Conservation (phyloP, 257 asterid species). For the Scutellaria baicalensis region DNA sequence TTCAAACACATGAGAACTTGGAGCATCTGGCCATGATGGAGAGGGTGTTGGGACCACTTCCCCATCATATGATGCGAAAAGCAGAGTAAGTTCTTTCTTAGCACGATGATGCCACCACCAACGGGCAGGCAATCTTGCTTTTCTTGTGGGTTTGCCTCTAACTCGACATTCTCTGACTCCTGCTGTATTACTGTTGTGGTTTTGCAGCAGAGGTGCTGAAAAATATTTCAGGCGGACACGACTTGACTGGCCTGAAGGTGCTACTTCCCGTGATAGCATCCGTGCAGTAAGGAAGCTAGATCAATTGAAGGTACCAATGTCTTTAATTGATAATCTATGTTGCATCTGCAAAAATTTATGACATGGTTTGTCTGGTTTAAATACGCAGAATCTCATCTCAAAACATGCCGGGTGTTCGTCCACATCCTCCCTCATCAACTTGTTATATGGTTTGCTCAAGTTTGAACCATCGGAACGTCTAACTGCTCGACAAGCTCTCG, state of each 20-base stretch:
- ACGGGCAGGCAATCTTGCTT: too few relatives aligned
- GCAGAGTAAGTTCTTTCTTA: constrained; percentile 26
- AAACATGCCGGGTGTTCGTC: constrained; percentile 32
- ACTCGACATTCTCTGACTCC: neutral
- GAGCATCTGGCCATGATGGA: constrained; percentile 70
- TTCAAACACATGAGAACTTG: constrained; percentile 51
- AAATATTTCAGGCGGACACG: constrained; percentile 36
- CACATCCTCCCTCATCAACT: constrained; percentile 34
- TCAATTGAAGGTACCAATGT: constrained; percentile 25
- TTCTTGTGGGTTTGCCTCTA: neutral
- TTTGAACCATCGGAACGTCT: constrained; percentile 63
- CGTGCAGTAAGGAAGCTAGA: constrained; percentile 46
- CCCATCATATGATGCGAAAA: constrained; percentile 45
- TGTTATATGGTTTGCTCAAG: constrained; percentile 54
- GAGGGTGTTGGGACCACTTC: constrained; percentile 46
- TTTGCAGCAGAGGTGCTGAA: constrained; percentile 39
- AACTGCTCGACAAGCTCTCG: constrained; percentile 56
- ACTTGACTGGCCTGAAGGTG: constrained; percentile 59
- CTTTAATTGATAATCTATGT: too few relatives aligned
- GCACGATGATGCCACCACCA: neutral
- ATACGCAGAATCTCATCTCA: constrained; percentile 47
- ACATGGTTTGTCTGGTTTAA: neutral
- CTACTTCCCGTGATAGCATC: constrained; percentile 50
- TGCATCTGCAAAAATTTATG: neutral
- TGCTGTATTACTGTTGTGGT: neutral